phyloP scores from a whole-genome alignment of 306 rosid genomes.

The Trichosanthes truncata region DNA sequence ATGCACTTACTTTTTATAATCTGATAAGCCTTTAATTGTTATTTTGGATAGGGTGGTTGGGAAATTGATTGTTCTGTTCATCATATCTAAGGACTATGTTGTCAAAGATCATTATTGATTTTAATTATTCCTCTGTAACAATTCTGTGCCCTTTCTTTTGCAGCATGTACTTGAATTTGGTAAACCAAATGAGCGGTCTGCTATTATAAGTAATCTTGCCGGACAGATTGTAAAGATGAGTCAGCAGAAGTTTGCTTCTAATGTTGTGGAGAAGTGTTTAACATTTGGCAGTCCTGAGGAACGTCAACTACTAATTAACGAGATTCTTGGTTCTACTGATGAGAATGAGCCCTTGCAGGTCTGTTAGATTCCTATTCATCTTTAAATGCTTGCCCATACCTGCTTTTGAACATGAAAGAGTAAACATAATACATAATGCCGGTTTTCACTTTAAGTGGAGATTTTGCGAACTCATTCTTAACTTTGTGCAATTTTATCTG shows the following conservation, averaged over 20 bases:
- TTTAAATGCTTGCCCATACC: background rate
- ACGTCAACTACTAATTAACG: conserved; percentile 79
- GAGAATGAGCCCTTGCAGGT: conserved; percentile 99
- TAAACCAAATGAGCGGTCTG: conserved; percentile 62
- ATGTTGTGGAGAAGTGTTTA: conserved; percentile 92
- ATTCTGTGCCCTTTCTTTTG: conserved; percentile 9
- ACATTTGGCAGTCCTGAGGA: conserved; percentile 72
- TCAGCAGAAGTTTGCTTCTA: conserved; percentile 97
- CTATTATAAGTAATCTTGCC: conserved; percentile 74
- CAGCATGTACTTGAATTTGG: conserved; percentile 86
- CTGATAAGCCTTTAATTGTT: background rate
- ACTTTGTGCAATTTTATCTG: too few relatives aligned
- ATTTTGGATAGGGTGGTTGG: background rate
- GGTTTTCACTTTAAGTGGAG: background rate
- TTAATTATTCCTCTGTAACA: background rate
- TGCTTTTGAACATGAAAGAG: background rate
- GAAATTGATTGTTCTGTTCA: background rate
- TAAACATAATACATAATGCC: background rate
- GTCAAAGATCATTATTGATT: background rate
- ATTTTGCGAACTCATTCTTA: background rate
- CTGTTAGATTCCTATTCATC: conserved; percentile 11
- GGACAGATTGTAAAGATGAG: conserved; percentile 98
- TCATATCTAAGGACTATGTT: background rate
- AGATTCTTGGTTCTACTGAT: conserved; percentile 89
- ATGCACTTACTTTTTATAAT: background rate